Percentiles rank a stretch among this genome's conserved stretches.
Conservation (phyloP, 2,329 filamentous ascomycete genomes). For the Neopestalotiopsis sp. region DNA sequence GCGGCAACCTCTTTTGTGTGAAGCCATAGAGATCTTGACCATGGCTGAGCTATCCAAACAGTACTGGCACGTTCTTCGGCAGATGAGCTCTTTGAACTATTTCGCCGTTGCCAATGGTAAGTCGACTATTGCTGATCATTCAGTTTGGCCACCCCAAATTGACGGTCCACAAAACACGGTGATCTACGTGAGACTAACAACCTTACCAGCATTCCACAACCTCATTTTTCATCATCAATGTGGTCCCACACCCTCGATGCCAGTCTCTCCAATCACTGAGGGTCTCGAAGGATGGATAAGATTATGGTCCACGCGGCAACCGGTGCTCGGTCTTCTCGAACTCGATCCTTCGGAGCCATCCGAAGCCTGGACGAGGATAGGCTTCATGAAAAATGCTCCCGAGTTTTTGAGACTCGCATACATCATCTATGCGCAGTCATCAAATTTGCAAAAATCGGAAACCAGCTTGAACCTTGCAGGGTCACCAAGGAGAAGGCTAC, state of each 20-base stretch:
- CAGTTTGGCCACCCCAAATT: not conserved
- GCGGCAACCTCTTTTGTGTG: conserved; percentile 24
- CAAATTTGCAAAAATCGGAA: not conserved
- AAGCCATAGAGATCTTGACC: conserved; percentile 28
- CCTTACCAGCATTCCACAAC: conserved; percentile 5
- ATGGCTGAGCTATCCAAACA: conserved; percentile 25
- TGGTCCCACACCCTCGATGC: not conserved
- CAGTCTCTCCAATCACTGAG: not conserved
- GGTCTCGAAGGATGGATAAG: conserved; percentile 32
- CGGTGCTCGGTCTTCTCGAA: conserved; percentile 17
- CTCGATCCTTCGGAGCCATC: conserved; percentile 22
- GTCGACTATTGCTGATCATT: not conserved
- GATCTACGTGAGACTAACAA: not conserved
- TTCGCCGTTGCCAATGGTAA: conserved; percentile 13
- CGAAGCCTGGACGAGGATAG: conserved; percentile 33
- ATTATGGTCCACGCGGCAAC: conserved; percentile 31
- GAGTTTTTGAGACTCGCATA: conserved; percentile 36
- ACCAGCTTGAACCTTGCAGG: not conserved
- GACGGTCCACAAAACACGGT: not conserved
- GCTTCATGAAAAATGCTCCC: conserved; percentile 31
- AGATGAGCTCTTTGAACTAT: conserved; percentile 13
- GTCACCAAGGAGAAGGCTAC: not conserved
- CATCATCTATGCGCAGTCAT: conserved; percentile 22
- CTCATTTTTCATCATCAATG: conserved; percentile 12
- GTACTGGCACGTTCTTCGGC: not conserved